Evolutionary conservation across 345 rosid genomes (phyloP).

Genomic region (Salix dunnii): DNA sequence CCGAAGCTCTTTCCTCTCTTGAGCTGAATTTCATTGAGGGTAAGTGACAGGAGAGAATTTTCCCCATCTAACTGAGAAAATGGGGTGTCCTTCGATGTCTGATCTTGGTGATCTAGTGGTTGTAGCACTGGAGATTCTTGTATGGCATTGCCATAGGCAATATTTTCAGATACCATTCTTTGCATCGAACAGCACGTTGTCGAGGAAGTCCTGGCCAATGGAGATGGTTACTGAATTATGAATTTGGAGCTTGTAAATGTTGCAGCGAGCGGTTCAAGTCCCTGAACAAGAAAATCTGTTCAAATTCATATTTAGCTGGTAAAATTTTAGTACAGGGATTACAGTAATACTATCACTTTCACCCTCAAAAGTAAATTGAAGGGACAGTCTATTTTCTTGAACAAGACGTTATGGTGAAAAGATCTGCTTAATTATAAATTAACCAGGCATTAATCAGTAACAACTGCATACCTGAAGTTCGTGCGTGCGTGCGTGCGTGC

Average conservation of each 20-base stretch:
- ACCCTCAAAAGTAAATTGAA: not conserved
- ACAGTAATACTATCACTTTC: not conserved
- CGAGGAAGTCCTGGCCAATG: not conserved
- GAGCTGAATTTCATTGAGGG: conserved; percentile 72
- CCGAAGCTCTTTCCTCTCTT: conserved; percentile 80
- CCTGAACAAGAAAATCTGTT: not conserved
- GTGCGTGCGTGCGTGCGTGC: too few relatives aligned
- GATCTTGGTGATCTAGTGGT: conserved; percentile 6
- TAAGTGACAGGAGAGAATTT: conserved; percentile 58
- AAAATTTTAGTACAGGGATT: not conserved
- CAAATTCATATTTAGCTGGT: not conserved
- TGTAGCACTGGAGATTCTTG: conserved; percentile 13
- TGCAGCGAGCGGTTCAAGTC: not conserved
- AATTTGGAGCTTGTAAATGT: not conserved
- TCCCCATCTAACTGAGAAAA: conserved; percentile 31
- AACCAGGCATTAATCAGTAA: too few relatives aligned
- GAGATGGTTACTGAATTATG: not conserved
- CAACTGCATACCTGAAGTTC: too few relatives aligned
- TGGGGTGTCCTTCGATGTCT: conserved; percentile 11
- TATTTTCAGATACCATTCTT: conserved; percentile 8
- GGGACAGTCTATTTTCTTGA: not conserved
- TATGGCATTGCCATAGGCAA: not conserved
- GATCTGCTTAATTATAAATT: too few relatives aligned
- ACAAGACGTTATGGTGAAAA: too few relatives aligned
- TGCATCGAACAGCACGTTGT: not conserved